A percentile compares a stretch with the other conserved stretches of the same genome.
phyloP scores from a whole-genome alignment of 1,284 basidiomycete species.

The Malassezia sympodialis region DNA sequence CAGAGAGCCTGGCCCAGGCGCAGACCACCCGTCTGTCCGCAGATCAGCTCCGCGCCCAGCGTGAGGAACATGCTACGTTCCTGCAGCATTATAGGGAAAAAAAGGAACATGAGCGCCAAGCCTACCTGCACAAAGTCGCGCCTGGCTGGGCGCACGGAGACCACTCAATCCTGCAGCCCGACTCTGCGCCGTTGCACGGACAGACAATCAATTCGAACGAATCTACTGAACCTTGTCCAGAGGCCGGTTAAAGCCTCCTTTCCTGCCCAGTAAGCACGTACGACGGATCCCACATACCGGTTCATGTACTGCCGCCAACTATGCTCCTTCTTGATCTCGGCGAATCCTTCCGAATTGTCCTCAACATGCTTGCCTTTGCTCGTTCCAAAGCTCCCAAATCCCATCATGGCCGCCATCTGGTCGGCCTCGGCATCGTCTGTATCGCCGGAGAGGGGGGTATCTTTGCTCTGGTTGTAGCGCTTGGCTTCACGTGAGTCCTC shows the following conservation, averaged over 20 bases:
- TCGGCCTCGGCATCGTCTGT: slow-evolving; percentile 5
- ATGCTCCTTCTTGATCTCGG: slow-evolving; percentile 16
- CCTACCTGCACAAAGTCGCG: slow-evolving; percentile 1
- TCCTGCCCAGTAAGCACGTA: slow-evolving; percentile 1
- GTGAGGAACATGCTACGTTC: slow-evolving; percentile 1
- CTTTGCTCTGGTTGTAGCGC: background rate
- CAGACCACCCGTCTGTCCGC: background rate
- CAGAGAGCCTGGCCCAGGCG: slow-evolving; percentile 4
- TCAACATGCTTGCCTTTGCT: slow-evolving; percentile 18
- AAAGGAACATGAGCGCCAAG: background rate
- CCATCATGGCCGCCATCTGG: slow-evolving; percentile 18
- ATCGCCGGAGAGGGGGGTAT: background rate
- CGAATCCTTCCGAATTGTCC: slow-evolving; percentile 13
- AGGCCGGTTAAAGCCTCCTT: slow-evolving; percentile 18
- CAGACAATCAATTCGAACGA: background rate
- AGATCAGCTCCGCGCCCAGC: background rate
- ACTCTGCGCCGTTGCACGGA: background rate
- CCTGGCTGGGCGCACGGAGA: slow-evolving; percentile 5
- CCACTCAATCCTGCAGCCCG: background rate
- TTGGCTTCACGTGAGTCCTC: background rate
- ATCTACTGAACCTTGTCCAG: slow-evolving; percentile 14
- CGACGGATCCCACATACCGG: slow-evolving; percentile 6
- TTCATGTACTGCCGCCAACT: slow-evolving; percentile 20
- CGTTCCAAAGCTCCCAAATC: slow-evolving; percentile 16
- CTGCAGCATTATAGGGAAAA: background rate